Base-by-base conservation (phyloP, 257 asterid species). In the Scutellaria barbata region DNA sequence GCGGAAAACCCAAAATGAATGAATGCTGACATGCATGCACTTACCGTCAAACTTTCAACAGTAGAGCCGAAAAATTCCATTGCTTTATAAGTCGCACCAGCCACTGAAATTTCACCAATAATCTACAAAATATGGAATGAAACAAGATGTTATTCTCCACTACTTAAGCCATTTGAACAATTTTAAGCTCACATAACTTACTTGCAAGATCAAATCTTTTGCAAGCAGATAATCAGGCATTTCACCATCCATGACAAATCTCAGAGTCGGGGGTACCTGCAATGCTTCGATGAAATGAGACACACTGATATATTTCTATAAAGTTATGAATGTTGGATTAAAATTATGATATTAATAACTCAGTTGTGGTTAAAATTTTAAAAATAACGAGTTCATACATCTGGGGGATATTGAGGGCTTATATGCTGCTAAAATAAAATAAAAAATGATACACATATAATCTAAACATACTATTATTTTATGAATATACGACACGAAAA, bases 11-110 rank as follows among this genome's bases (percentile, higher is more conserved):
- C 57, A 17, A 18, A 50, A 54, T 11, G 42, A 51, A 42, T 35
- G 33, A 65, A 71, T 1, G 63, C 48, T 30, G 30, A 73, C 53
- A 64, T 39, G 37, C 53, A 64, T 39, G 37, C 17, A 80, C 92
- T 81, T 79, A 95, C 99, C 11, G 87, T 83, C 85, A 92, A 88
- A 81, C 95, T 86, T 80, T 95, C 99, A 77, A 95, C 90, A 46
- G 99, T 82, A 42, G 88, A 60, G 48, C 99, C 99, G 46, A 95
- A 88, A 81, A 95, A 95, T 77, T 95, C 98, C 99, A 95, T 95
- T 81, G 98, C 93, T 79, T 92, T 92, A 63, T 95, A 95, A 60
- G 97, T 95, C 47, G 98, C 98, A 82, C 99, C 99, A 77, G 99
- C 85, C 68, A 95, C 99, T 10, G 99, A 95, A 66, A 95, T 92